phyloP scores from a whole-genome alignment of 139 green algal species.

The Micractinium sp. region DNA sequence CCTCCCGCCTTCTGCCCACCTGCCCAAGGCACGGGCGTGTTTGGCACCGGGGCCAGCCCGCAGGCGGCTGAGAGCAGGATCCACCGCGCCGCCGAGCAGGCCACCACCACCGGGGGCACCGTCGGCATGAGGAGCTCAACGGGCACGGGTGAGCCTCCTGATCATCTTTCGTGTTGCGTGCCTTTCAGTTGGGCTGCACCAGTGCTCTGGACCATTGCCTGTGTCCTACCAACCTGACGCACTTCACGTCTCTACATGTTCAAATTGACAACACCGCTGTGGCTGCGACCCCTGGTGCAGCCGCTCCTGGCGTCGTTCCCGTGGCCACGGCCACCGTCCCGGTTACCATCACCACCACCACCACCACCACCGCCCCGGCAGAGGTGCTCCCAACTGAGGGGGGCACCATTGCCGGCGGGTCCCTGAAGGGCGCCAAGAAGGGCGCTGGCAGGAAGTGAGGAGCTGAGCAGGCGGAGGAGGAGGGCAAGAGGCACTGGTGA shows the following conservation, averaged over 20 bases:
- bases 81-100: neutral
- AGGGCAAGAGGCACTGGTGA: neutral
- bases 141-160: neutral
- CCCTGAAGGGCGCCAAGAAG: neutral
- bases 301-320: neutral
- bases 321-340: neutral
- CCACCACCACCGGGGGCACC: neutral
- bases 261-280: too few relatives aligned
- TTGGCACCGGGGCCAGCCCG: neutral
- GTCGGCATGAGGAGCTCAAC: neutral
- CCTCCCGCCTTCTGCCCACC: too few relatives aligned
- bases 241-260: too few relatives aligned
- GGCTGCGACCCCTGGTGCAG: neutral
- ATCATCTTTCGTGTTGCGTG: too few relatives aligned
- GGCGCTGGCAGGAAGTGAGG: neutral
- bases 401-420: neutral
- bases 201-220: too few relatives aligned
- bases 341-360: conserved; percentile 1
- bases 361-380: neutral
- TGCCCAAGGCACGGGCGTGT: neutral
- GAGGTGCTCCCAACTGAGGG: neutral
- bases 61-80: neutral
- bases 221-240: too few relatives aligned
- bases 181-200: too few relatives aligned
- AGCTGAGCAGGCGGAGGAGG: too few relatives aligned